Conservation (phyloP, 2,329 filamentous ascomycete genomes). For the Nannizziopsis barbatae region DNA sequence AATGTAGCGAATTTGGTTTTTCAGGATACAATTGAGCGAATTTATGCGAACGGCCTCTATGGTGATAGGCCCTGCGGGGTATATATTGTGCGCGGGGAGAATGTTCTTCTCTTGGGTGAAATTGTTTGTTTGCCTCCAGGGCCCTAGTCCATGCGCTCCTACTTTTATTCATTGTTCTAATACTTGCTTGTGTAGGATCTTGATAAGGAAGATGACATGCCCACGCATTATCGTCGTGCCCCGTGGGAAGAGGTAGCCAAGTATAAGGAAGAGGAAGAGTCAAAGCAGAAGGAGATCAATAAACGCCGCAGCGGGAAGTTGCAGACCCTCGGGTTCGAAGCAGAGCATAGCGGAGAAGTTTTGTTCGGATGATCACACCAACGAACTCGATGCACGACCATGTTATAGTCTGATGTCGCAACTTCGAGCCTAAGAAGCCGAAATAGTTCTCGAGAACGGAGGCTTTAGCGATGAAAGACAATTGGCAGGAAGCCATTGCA, state of each 20-base stretch:
- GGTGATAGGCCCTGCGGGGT: constrained; percentile 77
- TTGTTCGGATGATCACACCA: constrained; percentile 43
- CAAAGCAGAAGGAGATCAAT: constrained; percentile 57
- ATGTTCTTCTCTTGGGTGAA: constrained; percentile 89
- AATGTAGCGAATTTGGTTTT: constrained; percentile 77
- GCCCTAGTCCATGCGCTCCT: neutral
- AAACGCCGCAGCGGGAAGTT: constrained; percentile 62
- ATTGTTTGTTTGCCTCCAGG: constrained; percentile 44
- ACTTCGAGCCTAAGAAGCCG: neutral
- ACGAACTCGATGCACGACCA: neutral
- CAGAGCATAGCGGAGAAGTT: constrained; percentile 67
- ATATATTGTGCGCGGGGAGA: constrained; percentile 89
- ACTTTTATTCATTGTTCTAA: neutral
- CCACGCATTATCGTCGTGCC: constrained; percentile 55
- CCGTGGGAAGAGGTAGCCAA: constrained; percentile 59
- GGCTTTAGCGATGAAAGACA: no score
- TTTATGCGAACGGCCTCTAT: constrained; percentile 65
- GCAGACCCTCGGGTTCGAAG: constrained; percentile 72
- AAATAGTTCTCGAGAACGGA: no score
- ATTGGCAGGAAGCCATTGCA: no score
- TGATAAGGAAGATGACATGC: constrained; percentile 84
- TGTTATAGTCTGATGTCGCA: neutral
- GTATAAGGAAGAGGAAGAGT: constrained; percentile 61
- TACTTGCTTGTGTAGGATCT: constrained; percentile 50
- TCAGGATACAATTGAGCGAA: constrained; percentile 80